phyloP scores from a whole-genome alignment of 176 grass and related monocot species.

The Bolboschoenus planiculmis region DNA sequence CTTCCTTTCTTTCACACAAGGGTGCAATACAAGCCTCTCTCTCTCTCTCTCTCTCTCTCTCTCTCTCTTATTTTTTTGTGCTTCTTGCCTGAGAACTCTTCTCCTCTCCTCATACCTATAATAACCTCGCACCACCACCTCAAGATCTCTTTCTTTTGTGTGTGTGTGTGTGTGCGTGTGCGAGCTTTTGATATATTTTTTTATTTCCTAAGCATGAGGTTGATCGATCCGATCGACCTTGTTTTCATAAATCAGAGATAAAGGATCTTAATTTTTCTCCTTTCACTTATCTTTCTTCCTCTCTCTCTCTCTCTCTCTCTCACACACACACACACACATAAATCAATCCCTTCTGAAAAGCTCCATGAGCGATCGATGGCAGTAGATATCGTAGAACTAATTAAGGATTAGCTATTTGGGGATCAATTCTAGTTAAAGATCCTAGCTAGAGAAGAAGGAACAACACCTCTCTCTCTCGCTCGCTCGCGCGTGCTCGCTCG shows the following conservation, averaged over 20 bases:
- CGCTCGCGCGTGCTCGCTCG: not conserved
- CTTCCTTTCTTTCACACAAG: conserved; percentile 13
- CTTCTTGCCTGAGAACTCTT: not conserved
- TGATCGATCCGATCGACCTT: not conserved
- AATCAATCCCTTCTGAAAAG: not conserved
- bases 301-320: not conserved
- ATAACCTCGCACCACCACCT: not conserved
- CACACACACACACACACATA: not conserved
- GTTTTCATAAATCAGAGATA: not conserved
- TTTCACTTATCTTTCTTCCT: not conserved
- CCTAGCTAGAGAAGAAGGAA: not conserved
- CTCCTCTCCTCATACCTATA: not conserved
- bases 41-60: conserved; percentile 23
- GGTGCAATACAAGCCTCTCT: conserved; percentile 27
- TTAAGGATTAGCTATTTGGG: not conserved
- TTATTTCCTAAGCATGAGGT: not conserved
- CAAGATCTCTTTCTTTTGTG: not conserved
- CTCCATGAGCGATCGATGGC: not conserved
- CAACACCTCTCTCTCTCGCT: not conserved
- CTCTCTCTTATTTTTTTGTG: not conserved
- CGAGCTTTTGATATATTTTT: not conserved
- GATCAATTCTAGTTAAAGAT: not conserved
- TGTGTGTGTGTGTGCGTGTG: too few species aligned
- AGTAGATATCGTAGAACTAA: not conserved
- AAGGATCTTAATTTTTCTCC: not conserved